Evolutionary conservation across 2,329 filamentous ascomycete species (phyloP).

Genomic region (Karstenula rhodostoma): DNA sequence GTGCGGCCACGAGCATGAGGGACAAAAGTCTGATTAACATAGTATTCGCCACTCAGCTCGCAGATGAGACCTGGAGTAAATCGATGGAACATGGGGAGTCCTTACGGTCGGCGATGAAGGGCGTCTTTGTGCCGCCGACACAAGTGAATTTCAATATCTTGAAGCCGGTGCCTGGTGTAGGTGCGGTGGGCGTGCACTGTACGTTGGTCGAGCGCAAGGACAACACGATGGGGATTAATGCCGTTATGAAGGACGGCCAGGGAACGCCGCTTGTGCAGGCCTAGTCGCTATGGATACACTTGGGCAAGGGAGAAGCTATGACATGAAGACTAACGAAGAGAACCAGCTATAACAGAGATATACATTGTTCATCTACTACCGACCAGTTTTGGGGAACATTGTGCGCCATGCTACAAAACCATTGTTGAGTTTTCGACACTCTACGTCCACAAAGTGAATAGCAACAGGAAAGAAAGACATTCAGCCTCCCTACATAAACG

Average conservation of each 20-base stretch:
- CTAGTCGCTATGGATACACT: conserved; percentile 32
- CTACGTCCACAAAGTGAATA: not conserved
- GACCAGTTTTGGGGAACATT: not conserved
- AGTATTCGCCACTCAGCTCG: conserved; percentile 27
- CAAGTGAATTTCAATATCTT: conserved; percentile 33
- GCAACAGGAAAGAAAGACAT: not conserved
- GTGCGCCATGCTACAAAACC: not conserved
- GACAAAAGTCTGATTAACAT: conserved; percentile 62
- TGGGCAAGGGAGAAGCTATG: conserved; percentile 31
- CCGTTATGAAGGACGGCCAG: conserved; percentile 35
- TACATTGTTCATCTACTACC: not conserved
- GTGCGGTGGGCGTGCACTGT: conserved; percentile 35
- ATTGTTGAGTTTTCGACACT: not conserved
- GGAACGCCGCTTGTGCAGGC: conserved; percentile 30
- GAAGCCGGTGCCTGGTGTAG: conserved; percentile 33
- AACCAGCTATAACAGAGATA: not conserved
- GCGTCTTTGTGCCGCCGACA: conserved; percentile 33
- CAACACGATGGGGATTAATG: conserved; percentile 31
- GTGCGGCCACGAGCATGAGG: conserved; percentile 70
- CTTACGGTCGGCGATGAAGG: conserved; percentile 26
- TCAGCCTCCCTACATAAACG: not conserved
- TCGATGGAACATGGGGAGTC: conserved; percentile 18
- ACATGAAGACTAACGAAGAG: too few species aligned
- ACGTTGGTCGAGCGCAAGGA: conserved; percentile 29
- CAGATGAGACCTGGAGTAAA: conserved; percentile 12